These are phyloP conservation scores for Chamaenerion angustifolium DNA, from an alignment of 345 rosid species.

Conservation along the genomic window DNA sequence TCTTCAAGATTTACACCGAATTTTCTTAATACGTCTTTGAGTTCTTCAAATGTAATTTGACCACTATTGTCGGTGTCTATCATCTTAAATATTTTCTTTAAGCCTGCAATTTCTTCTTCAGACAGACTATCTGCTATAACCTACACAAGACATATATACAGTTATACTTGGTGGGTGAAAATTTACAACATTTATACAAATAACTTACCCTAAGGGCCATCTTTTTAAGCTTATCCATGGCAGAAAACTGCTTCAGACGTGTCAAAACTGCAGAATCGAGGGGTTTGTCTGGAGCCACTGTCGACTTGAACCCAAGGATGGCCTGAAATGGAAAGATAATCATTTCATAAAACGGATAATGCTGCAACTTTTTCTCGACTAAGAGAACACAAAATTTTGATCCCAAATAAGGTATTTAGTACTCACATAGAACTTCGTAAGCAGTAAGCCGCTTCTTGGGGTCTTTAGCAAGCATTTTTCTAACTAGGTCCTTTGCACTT, in stretches of 20 bases:
- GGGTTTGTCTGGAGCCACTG: slow-evolving; percentile 10
- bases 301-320: slow-evolving; percentile 81
- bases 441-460: slow-evolving; percentile 52
- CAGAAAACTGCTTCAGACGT: slow-evolving; percentile 3
- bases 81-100: slow-evolving; percentile 56
- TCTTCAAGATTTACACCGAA: slow-evolving; percentile 52
- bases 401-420: background rate
- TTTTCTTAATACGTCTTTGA: slow-evolving; percentile 52
- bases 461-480: slow-evolving; percentile 60
- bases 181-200: too few relatives aligned
- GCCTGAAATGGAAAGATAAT: slow-evolving; percentile 23
- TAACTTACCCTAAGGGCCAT: slow-evolving; percentile 2
- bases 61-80: slow-evolving; percentile 68
- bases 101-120: slow-evolving; percentile 63
- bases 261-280: slow-evolving; percentile 4
- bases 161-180: too few relatives aligned
- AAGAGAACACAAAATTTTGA: too few relatives aligned
- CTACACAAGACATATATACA: slow-evolving; percentile 21
- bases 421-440: slow-evolving; percentile 69
- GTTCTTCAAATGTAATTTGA: slow-evolving; percentile 62
- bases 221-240: slow-evolving; percentile 3
- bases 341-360: background rate
- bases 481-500: slow-evolving; percentile 71
- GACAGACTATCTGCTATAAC: slow-evolving; percentile 63
- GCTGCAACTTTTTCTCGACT: too few relatives aligned